phyloP scores from a whole-genome alignment of 2,329 filamentous ascomycete genomes.

The Diaporthe sp. region DNA sequence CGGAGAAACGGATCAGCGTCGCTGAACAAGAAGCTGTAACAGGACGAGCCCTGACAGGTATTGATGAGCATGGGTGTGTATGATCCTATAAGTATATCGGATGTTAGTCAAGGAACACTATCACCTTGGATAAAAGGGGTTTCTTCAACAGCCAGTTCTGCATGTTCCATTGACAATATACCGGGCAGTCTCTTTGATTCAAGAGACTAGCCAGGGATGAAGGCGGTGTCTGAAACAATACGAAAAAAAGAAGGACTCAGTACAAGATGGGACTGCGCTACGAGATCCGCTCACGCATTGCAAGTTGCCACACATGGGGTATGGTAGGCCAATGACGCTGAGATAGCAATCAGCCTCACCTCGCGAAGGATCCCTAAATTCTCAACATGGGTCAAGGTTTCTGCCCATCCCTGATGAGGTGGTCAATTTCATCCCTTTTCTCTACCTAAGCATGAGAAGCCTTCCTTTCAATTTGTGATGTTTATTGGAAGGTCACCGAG shows the following conservation, averaged over 20 bases:
- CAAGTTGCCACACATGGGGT: neutral
- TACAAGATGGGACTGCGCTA: neutral
- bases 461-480: fast-evolving
- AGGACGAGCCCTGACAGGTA: no score
- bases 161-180: neutral
- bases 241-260: no score
- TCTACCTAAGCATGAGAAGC: neutral
- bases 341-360: neutral
- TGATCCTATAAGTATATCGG: no score
- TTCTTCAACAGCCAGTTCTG: neutral
- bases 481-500: fast-evolving
- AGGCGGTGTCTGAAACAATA: neutral
- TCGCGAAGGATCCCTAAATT: neutral
- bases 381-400: neutral
- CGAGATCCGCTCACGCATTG: neutral
- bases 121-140: neutral
- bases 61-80: no score
- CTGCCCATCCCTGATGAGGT: neutral
- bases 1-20: no score
- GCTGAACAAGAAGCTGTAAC: no score
- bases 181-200: neutral
- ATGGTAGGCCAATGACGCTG: neutral
- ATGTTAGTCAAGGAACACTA: neutral
- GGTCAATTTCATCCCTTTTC: neutral
- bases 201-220: neutral